These are phyloP conservation scores for Asparagopsis taxiformis DNA, from an alignment of 31 red algal genomes.

Conservation along the genomic window DNA sequence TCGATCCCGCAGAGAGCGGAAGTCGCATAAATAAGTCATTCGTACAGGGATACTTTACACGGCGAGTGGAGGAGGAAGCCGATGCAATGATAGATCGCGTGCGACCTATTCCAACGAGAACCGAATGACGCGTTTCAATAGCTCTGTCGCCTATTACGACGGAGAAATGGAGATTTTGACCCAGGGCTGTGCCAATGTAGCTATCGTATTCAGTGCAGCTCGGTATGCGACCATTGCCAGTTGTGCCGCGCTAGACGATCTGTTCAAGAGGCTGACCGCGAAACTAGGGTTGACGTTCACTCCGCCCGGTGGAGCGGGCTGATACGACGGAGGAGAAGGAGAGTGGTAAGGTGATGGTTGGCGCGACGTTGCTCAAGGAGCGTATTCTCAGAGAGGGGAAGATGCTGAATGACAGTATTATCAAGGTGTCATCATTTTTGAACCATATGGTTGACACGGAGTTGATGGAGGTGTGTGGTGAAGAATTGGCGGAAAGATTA, in stretches of 20 bases:
- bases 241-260: conserved; percentile 69
- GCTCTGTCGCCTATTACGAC: conserved; percentile 78
- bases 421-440: conserved; percentile 93
- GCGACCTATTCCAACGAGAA: conserved; percentile 78
- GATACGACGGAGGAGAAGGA: conserved; percentile 2
- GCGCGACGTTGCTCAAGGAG: conserved; percentile 80
- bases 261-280: conserved; percentile 55
- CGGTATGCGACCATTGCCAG: conserved; percentile 43
- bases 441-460: conserved; percentile 91
- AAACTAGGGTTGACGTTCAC: conserved; percentile 45
- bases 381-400: no score
- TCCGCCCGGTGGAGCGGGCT: background rate
- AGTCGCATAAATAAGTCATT: conserved; percentile 50
- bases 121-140: conserved; percentile 58
- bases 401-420: conserved; percentile 70
- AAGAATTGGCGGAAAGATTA: conserved; percentile 77
- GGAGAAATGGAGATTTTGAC: conserved; percentile 78
- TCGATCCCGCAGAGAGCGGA: conserved; percentile 68
- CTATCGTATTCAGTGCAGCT: conserved; percentile 36
- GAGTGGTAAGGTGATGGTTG: conserved; percentile 36
- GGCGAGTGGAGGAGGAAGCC: conserved; percentile 43
- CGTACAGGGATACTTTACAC: conserved; percentile 63
- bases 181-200: conserved; percentile 8
- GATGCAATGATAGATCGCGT: conserved; percentile 69
- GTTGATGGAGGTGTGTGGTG: conserved; percentile 84